These are phyloP conservation scores for Phytophthora aleatoria DNA, from an alignment of 352 stramenopile genomes.

Conservation along the genomic window DNA sequence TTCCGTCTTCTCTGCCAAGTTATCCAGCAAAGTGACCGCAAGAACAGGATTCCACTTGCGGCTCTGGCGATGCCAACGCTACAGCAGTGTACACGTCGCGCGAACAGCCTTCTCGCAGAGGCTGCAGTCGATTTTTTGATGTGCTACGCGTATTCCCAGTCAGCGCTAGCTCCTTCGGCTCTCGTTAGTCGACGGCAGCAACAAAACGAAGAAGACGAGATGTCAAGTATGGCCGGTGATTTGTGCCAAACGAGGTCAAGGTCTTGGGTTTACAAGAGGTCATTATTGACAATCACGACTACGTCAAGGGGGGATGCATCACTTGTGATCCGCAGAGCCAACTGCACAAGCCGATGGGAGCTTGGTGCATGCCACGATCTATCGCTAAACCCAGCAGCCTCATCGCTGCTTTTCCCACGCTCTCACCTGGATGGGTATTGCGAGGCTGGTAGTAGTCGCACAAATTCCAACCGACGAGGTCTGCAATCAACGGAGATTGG, in stretches of 20 bases:
- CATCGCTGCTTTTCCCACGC: background rate
- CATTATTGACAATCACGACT: conserved; percentile 59
- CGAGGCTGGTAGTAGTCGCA: conserved; percentile 1
- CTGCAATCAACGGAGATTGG: conserved; percentile 3
- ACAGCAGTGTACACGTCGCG: conserved; percentile 41
- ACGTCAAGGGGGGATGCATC: conserved; percentile 29
- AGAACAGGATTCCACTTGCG: conserved; percentile 55
- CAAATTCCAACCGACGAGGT: conserved; percentile 3
- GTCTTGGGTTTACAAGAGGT: conserved; percentile 60
- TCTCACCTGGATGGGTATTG: background rate
- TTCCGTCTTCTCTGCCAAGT: conserved; percentile 73
- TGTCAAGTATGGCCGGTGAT: conserved; percentile 11
- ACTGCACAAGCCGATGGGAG: conserved; percentile 56
- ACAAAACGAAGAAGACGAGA: conserved; percentile 10
- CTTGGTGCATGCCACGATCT: conserved; percentile 33
- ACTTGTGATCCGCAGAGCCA: conserved; percentile 57
- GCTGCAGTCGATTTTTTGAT: conserved; percentile 81
- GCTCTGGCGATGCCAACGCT: conserved; percentile 54
- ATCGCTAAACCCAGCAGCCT: conserved; percentile 17
- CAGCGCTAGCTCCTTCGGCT: conserved; percentile 44
- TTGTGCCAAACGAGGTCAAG: conserved; percentile 20
- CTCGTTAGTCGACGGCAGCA: conserved; percentile 21
- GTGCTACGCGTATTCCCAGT: conserved; percentile 70
- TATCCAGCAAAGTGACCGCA: conserved; percentile 48
- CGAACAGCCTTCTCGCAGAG: conserved; percentile 60